Base-by-base conservation (phyloP, 371 early-diverging fungal genomes). In the Blastocladiella emersonii region DNA sequence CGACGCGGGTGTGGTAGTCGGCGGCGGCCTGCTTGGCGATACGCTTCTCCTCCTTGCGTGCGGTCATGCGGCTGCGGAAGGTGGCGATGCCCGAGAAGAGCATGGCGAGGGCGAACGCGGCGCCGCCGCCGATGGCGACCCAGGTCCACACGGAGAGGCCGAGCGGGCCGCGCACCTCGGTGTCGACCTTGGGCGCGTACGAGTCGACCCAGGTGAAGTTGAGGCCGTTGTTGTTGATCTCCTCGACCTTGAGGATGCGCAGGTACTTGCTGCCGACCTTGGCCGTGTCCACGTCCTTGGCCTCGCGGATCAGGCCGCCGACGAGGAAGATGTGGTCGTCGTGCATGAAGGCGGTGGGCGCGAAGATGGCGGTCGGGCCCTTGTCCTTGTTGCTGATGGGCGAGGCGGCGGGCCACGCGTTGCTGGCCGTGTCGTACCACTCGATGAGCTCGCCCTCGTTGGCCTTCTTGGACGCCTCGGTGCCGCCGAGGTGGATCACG, bases 401-500 rank as follows among this genome's bases (percentile, higher is more conserved):
- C 2, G 30, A 13, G 15, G 27, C 8, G 25, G 21, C 5, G 21
- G 48, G 48, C 48, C 48, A 48, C 48, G n/a, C 48, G n/a, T 48
- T 21, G n/a, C 4, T 1, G 23, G 48, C n/a, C 53, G 23, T 25
- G 15, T 30, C 53, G 17, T 30, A 30, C 19, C 21, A 44, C 32
- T 51, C 53, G 53, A 51, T 13, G 8, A 51, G 4, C 13, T 4
- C 13, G 3, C 53, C 53, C 39, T 37, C 13, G 5, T 37, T 5
- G 30, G 30, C 30, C 27, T 51, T 30, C 8, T 25, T 30, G 5
- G 30, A 10, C 27, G 27, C 30, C 53, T 30, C 19, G 32, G 27
- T 51, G 53, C 53, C 53, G 53, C 53, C 53, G 13, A 51, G 30
- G 32, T 51, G 53, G 32, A 51, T 51, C 53, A 51, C 30, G 32